Evolutionary conservation across 1,139 yeast genomes (phyloP).

Genomic region (Lodderomyces oxycetoniae): DNA sequence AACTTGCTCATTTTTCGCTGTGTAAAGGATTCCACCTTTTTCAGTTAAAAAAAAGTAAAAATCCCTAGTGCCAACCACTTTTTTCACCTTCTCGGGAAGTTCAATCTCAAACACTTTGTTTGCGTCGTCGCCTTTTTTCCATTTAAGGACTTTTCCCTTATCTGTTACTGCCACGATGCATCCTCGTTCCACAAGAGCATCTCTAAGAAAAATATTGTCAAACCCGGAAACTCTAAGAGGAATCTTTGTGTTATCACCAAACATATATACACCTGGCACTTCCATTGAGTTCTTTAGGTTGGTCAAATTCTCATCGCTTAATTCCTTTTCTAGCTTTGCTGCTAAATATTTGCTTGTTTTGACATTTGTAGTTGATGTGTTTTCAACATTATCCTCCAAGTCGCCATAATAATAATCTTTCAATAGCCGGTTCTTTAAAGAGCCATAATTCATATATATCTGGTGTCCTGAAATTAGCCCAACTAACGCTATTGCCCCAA

Average conservation of each 20-base stretch:
- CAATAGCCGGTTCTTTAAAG: constrained; percentile 20
- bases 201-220: constrained; percentile 55
- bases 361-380: constrained; percentile 26
- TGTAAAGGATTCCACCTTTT: constrained; percentile 48
- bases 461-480: constrained; percentile 37
- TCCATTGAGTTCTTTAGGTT: constrained; percentile 24
- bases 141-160: constrained; percentile 72
- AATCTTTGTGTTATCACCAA: constrained; percentile 37
- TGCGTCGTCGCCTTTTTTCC: constrained; percentile 38
- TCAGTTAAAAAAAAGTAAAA: constrained; percentile 54
- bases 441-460: constrained; percentile 38
- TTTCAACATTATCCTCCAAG: constrained; percentile 22
- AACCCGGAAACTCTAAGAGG: constrained; percentile 64
- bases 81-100: constrained; percentile 43
- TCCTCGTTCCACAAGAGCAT: constrained; percentile 49
- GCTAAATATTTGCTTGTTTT: constrained; percentile 23
- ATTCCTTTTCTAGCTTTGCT: constrained; percentile 26
- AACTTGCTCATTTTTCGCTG: constrained; percentile 34
- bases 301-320: constrained; percentile 25
- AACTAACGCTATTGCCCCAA: constrained; percentile 30
- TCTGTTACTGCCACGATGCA: constrained; percentile 58
- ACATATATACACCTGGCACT: constrained; percentile 34
- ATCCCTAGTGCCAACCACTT: constrained; percentile 51
- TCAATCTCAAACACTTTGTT: constrained; percentile 16
- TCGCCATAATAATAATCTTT: constrained; percentile 29